Evolutionary conservation across 108 stramenopile genomes (phyloP).

Genomic region (Nitzschia sp.): DNA sequence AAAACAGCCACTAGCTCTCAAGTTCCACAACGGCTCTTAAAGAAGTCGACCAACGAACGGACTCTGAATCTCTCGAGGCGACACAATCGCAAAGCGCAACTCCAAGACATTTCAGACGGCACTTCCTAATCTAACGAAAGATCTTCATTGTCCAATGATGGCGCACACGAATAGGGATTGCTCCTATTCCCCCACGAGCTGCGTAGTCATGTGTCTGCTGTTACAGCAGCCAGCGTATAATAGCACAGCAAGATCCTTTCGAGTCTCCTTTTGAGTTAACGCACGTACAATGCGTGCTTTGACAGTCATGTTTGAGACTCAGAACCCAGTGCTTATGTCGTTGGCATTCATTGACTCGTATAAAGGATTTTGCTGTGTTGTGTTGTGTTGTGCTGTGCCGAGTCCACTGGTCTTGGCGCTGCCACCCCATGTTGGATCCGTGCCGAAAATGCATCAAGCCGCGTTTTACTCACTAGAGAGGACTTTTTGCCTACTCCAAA

Average conservation of each 20-base stretch:
- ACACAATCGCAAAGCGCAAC: no score
- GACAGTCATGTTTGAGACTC: slow-evolving; percentile 28
- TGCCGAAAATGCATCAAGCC: no score
- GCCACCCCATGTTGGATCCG: no score
- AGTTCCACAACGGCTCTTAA: neutral
- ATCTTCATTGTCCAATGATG: slow-evolving; percentile 29
- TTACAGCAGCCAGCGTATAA: no score
- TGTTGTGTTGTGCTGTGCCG: no score
- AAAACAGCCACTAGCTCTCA: neutral
- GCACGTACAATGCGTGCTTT: slow-evolving; percentile 36
- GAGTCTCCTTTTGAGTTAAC: slow-evolving; percentile 29
- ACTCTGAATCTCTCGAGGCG: neutral
- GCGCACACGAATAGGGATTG: no score
- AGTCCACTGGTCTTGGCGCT: no score
- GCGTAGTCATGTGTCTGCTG: no score
- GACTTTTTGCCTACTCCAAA: no score
- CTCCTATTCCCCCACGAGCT: no score
- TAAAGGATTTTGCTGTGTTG: neutral
- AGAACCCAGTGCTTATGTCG: slow-evolving; percentile 42
- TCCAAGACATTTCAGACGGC: slow-evolving; percentile 36
- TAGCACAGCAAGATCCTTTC: neutral
- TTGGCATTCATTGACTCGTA: slow-evolving; percentile 33
- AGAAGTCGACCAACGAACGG: neutral
- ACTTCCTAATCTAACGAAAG: slow-evolving; percentile 36
- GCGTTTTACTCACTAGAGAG: no score